phyloP scores from a whole-genome alignment of 176 grass and related monocot genomes.

The Oryza australiensis region DNA sequence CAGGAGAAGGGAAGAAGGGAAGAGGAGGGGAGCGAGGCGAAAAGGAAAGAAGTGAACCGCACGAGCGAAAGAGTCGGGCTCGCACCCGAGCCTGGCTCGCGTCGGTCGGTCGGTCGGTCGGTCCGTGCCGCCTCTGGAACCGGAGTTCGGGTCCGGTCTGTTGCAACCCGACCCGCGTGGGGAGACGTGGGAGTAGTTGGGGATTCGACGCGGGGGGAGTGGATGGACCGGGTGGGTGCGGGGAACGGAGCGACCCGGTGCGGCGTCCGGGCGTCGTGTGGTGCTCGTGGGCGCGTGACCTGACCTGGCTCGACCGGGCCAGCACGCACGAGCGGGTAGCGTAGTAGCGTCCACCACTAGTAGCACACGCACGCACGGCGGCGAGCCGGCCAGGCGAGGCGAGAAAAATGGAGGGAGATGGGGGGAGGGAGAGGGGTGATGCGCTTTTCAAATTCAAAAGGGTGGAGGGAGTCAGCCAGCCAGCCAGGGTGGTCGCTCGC shows the following conservation, averaged over 20 bases:
- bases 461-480: constrained; percentile 34
- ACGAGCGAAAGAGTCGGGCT: background rate
- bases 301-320: constrained; percentile 22
- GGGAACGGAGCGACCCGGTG: background rate
- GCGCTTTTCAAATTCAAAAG: constrained; percentile 56
- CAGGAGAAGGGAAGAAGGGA: background rate
- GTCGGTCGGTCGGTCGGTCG: background rate
- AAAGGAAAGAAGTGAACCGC: background rate
- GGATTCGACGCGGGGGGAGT: too few species aligned
- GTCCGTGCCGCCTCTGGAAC: background rate
- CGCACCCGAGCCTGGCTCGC: constrained; percentile 19
- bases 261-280: background rate
- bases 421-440: constrained; percentile 11
- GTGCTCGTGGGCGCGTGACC: background rate
- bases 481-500: background rate
- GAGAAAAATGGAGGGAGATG: background rate
- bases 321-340: background rate
- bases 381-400: background rate
- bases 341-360: background rate
- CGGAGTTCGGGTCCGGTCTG: background rate
- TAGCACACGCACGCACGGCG: background rate
- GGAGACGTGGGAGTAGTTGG: background rate
- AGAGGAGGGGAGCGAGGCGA: background rate
- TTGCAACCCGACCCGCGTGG: background rate
- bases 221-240: background rate